A percentile compares a stretch with the other conserved stretches of the same genome.
phyloP scores from a whole-genome alignment of 495 filamentous ascomycete genomes.

The Lasiosphaeria miniovina region DNA sequence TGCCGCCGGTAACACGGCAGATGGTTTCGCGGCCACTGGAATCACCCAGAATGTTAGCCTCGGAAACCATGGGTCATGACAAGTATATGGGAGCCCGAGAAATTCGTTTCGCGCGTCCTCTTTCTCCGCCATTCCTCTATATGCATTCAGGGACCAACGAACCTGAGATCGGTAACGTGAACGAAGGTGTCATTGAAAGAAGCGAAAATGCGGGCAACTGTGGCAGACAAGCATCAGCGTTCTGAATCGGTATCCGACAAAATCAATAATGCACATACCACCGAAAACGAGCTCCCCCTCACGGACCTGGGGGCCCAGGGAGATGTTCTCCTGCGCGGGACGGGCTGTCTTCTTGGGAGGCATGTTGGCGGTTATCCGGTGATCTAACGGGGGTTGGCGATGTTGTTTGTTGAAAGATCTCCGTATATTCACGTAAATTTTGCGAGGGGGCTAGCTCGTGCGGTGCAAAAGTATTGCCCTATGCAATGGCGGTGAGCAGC shows the following conservation, averaged over 20 bases:
- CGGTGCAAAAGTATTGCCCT: conserved; percentile 26
- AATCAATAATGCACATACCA: conserved; percentile 17
- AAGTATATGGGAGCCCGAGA: not conserved
- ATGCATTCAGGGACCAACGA: conserved; percentile 45
- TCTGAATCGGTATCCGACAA: not conserved
- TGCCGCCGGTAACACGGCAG: conserved; percentile 97
- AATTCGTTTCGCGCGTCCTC: conserved; percentile 11
- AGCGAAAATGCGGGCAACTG: conserved; percentile 96
- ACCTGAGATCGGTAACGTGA: conserved; percentile 98
- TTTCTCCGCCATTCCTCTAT: conserved; percentile 21
- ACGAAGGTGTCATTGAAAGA: conserved; percentile 89
- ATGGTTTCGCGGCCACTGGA: conserved; percentile 99
- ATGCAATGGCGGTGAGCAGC: conserved; percentile 23
- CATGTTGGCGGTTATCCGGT: conserved; percentile 54
- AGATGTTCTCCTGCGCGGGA: conserved; percentile 90
- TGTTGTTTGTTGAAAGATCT: conserved; percentile 22
- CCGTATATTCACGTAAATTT: conserved; percentile 20
- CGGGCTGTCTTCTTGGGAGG: conserved; percentile 80
- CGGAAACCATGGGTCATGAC: conserved; percentile 25
- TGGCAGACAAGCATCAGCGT: conserved; percentile 8
- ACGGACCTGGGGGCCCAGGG: conserved; percentile 78
- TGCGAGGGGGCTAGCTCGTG: conserved; percentile 26
- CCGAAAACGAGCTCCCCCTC: conserved; percentile 94
- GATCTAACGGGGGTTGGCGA: conserved; percentile 5
- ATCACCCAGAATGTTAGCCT: conserved; percentile 66